phyloP scores from a whole-genome alignment of 108 stramenopile species.

The Cyclotella distinguenda region DNA sequence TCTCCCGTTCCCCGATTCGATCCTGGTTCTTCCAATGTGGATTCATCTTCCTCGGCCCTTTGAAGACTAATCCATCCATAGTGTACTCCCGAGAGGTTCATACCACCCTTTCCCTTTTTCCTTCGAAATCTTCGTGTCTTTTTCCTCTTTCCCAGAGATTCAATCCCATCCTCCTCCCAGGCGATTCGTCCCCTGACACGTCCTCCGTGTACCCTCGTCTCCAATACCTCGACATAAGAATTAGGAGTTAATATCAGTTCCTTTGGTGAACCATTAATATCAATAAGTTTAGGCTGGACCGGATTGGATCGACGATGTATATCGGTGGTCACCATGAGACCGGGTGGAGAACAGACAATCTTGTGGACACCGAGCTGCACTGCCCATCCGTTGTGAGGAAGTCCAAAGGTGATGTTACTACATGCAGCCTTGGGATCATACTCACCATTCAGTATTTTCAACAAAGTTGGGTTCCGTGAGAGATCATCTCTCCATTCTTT shows the following conservation, averaged over 20 bases:
- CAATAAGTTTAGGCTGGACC: conserved; percentile 32
- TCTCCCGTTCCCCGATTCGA: conserved; percentile 1
- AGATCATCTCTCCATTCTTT: conserved; percentile 37
- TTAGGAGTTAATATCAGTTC: conserved; percentile 32
- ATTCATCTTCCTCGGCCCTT: conserved; percentile 30
- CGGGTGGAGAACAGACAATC: conserved; percentile 35
- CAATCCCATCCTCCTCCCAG: conserved; percentile 14
- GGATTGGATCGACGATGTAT: conserved; percentile 34
- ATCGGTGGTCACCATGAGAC: conserved; percentile 37
- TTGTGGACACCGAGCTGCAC: conserved; percentile 42
- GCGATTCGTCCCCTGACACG: conserved; percentile 28
- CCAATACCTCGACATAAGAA: conserved; percentile 37
- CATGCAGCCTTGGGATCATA: conserved; percentile 4
- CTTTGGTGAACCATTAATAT: not conserved
- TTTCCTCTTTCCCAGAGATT: not conserved
- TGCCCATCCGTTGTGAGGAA: conserved; percentile 50
- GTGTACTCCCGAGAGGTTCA: not conserved
- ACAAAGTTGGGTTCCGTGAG: conserved; percentile 6
- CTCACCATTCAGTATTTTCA: not conserved
- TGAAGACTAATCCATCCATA: conserved; percentile 39
- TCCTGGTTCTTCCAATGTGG: not conserved
- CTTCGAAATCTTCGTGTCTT: conserved; percentile 3
- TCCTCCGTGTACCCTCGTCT: conserved; percentile 44
- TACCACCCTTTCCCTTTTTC: conserved; percentile 10
- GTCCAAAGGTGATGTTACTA: too few species aligned